Evolutionary conservation across 1,284 basidiomycete genomes (phyloP), one percentile per base, ranked within the genome.

Genomic region (Cutaneotrichosporon cutaneum): DNA sequence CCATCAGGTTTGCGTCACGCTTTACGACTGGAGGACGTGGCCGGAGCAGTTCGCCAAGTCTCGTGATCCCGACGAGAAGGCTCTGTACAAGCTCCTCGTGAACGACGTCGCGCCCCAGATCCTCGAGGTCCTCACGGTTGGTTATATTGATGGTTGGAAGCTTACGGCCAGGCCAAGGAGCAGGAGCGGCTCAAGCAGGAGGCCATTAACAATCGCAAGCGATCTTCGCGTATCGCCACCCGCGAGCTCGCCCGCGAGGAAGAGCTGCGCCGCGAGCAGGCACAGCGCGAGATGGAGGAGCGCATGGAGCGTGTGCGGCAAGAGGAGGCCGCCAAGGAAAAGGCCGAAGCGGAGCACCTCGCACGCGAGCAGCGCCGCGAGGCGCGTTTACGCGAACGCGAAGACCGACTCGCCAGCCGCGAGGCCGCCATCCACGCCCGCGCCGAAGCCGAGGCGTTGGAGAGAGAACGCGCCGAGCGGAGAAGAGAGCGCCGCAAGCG

Each of bases 221-320:
- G 83, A 26, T 82, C 82, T 24, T 80, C 80, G 21, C 81, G 83
- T 21, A 81, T 84, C 56, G 82, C 82, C 0, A 76, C 79, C 50
- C 76, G 79, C 30, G 83, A 84, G 67, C 75, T 81, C 5, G 82
- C 82, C 63, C 69, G 72, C n/a, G 83, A 82, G 53, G 82, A 82
- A 60, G 65, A 70, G 7, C 60, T 77, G 5, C 70, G 79, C 7
- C 74, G 75, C n/a, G 77, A 78, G 50, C 63, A 69, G 2, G 81
- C 80, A n/a, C 70, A 76, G 55, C 70, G 66, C 16, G 79, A 74
- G 68, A 80, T 80, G 74, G 82, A 80, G 62, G 80, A 79, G 33
- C 74, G 81, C 16, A 82, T 82, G 77, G 78, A 80, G 36, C 63
- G 67, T 18, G 68, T 77, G 21, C 77, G 81, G 2, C 48, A 62